Base-by-base conservation (phyloP, 257 asterid genomes). In the Solanum ossicruentum region DNA sequence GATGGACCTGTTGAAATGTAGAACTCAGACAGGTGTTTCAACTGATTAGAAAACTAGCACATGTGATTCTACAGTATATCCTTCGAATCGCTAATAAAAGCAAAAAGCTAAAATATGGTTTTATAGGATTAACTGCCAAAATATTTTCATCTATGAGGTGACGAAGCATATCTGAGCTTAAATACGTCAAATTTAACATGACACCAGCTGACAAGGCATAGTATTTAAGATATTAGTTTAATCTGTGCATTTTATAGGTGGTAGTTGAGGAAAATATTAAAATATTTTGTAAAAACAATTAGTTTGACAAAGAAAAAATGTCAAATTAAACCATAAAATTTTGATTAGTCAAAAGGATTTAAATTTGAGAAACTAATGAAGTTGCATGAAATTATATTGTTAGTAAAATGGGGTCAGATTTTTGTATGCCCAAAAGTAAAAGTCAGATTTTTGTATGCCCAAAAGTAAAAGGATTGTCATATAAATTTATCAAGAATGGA, bases 1-100 rank as follows among this genome's bases (percentile, higher is more conserved):
- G 89, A 87, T 96, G 99, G 83, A 96, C 98, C 99, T 96, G 88
- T 85, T 52, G 83, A 89, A 83, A 63, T 80, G 88, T 6, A 81
- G 86, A 11, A 67, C 21, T 86, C 60, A 87, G 78, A 80, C 10
- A 49, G 26, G 65, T 78, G 41, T 15, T 78, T 51, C 60, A 78
- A 78, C 65, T 52, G 65, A 52, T 78, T 5, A 52, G 65, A 78
- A 51, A 32, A 78, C 65, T 17, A 52, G 17, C 49, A 5, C 12
- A 77, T 6, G 45, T 16, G 52, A 52, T 78, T 78, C 63, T 13
- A 52, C 26, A 78, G 49, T 26, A 52, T 78, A 78, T 78, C 65
- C 63, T 78, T 28, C 10, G 10, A 16, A 77, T 77, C 43, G 23
- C 36, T 8, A 23, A 54, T 77, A 23, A 21, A 51, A 77, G 5